Base-by-base conservation (phyloP, 495 filamentous ascomycete species). In the Tuber borchii region DNA sequence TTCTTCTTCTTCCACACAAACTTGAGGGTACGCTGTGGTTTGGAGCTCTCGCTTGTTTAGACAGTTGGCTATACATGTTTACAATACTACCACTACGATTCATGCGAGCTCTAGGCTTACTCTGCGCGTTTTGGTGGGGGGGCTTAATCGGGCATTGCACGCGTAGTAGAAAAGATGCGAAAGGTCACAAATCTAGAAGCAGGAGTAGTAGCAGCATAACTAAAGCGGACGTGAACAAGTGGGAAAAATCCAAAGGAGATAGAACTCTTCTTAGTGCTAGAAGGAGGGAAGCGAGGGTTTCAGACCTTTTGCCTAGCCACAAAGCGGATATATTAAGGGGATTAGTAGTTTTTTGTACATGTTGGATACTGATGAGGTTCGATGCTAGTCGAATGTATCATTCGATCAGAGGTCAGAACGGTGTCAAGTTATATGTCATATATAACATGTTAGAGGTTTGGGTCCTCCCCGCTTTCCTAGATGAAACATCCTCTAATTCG, bases 311-410 rank as follows among this genome's bases (percentile, higher is more conserved):
- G 6, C 91, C 93, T 8, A 92, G 91, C 80, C 91, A 99, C 85
- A 99, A 98, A 81, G 95, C 96, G 26, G 95, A 99, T 83, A 89
- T 99, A 16, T 86, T 99, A 34, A 94, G 94, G 82, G 95, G 95
- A 0, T 84, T 93, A 48, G 87, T 99, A 37, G 92, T 97, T 79
- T 87, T 97, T 71, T 87, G 87, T 71, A 97, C 92, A 78, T 97
- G 93, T 83, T 88, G 89, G 45, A 88, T 94, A 56, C 86, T 99
- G 74, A 95, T 97, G 91, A 90, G 89, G 75, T 92, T 98, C 61
- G 95, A 99, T 84, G 95, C 96, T 17, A 97, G 94, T 83, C 89
- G 93, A 48, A 97, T 99, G 93, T 99, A 99, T 84, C 95, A 99
- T 83, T 92, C 93, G 81, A 97, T 99, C 81, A 90, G 93, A 69